These are phyloP conservation scores for Picea sitchensis DNA, from an alignment of 75 land plant genomes.

Conservation along the genomic window DNA sequence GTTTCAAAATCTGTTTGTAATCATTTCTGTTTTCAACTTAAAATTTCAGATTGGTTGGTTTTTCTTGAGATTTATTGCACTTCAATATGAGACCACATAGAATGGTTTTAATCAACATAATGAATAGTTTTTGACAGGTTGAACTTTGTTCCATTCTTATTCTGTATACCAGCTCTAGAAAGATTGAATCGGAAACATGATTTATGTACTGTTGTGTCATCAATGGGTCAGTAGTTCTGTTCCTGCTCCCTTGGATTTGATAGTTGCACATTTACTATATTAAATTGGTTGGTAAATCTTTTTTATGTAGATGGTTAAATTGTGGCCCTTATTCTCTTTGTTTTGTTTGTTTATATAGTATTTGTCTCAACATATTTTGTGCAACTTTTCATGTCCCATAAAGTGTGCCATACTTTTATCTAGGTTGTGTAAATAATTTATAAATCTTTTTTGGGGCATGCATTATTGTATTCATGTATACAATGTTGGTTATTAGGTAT, in stretches of 20 bases:
- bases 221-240: conserved; percentile 24
- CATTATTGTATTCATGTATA: not conserved
- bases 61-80: not conserved
- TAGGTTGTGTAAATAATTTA: not conserved
- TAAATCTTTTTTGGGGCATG: not conserved
- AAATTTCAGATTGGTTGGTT: not conserved
- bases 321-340: not conserved
- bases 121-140: conserved; percentile 48
- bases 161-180: conserved; percentile 28
- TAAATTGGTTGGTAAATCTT: not conserved
- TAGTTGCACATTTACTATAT: not conserved
- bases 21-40: not conserved
- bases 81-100: not conserved
- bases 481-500: not conserved
- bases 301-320: not conserved
- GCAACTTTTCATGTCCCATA: not conserved
- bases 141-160: conserved; percentile 39
- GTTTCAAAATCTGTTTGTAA: not conserved
- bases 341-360: not conserved
- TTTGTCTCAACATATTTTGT: not conserved
- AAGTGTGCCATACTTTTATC: not conserved
- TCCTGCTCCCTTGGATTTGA: not conserved
- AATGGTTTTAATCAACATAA: not conserved
- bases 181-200: not conserved
- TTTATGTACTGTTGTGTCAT: conserved; percentile 25